Evolutionary conservation across 768 basidiomycete genomes (phyloP), one percentile per base, ranked within the genome.

Genomic region (Gloeopeniophorella convolvens): DNA sequence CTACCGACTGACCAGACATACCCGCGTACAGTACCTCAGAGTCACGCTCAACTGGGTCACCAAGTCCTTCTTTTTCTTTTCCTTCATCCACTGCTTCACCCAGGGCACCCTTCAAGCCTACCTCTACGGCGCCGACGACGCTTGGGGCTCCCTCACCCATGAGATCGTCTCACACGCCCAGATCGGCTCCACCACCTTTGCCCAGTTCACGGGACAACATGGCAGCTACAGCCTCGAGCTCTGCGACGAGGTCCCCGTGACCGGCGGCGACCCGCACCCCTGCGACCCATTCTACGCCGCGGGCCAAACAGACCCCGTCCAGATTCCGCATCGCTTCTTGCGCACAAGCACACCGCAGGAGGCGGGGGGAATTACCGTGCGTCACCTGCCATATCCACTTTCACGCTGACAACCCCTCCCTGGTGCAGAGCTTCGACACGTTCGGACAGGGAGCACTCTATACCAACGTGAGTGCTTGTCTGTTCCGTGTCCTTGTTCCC

Each of bases 61-160:
- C 3, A 18, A 59, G 18, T 61, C 70, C 0, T 82, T 80, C 65
- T 75, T 80, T 58, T 50, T 77, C 20, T 71, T 79, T 53, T 72
- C 70, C 32, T 66, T 79, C 48, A 15, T 77, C 39, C 72, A 75
- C 55, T 80, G 76, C 58, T 70, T 79, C 42, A 63, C 71, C 9
- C 78, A 79, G 51, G 78, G 74, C 49, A 62, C 75, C 47, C 63
- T 79, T 30, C 77, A 77, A 58, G 70, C 76, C 1, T 62, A 76
- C 15, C 67, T 79, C 10, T 75, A 68, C 59, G 66, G 65, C 18
- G 51, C 74, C 58, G 78, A 82, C 56, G 57, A 67, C 6, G 60
- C 70, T 23, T 73, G 72, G 54, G 59, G 61, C 43, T 49, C 57
- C 2, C 55, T 78, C 26, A 62, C 74, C 11, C 58, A 64, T 20